A percentile compares a stretch with the other conserved stretches of the same genome.
Evolutionary conservation across 306 rosid genomes (phyloP).

Genomic region (Sicyos baderoa): DNA sequence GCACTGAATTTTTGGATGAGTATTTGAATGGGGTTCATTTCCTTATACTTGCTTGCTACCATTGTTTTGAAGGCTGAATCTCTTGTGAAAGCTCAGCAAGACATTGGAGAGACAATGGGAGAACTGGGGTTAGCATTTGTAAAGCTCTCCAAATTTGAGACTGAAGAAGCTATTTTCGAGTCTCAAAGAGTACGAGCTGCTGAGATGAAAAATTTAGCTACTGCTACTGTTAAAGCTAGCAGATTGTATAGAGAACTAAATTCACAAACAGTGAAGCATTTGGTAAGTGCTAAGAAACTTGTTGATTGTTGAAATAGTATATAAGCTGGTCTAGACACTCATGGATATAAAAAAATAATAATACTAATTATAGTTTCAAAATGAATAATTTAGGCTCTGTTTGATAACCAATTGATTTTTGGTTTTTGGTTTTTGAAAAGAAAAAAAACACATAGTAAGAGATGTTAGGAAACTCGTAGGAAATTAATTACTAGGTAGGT

Average conservation of each 20-base stretch:
- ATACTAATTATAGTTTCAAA: background rate
- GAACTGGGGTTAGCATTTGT: constrained; percentile 78
- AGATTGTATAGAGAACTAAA: constrained; percentile 83
- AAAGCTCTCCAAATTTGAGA: constrained; percentile 80
- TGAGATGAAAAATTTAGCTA: constrained; percentile 80
- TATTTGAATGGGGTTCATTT: background rate
- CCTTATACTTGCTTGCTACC: background rate
- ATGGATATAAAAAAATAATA: no score
- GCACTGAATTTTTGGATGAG: background rate
- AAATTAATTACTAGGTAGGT: no score
- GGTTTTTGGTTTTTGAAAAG: no score
- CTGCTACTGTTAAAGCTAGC: constrained; percentile 94
- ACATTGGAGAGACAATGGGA: constrained; percentile 91
- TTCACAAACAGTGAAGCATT: constrained; percentile 86
- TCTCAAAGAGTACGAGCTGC: constrained; percentile 66
- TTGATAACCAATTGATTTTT: no score
- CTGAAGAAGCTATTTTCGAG: constrained; percentile 55
- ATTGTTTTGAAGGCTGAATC: constrained; percentile 61
- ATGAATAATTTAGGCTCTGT: no score
- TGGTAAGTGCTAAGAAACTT: constrained; percentile 36
- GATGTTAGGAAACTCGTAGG: no score
- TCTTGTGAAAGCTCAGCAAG: constrained; percentile 91
- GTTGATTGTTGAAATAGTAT: background rate
- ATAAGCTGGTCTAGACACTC: no score
- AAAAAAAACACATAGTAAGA: no score